These are phyloP conservation scores for Botryotinia calthae DNA, from an alignment of 2,329 filamentous ascomycete genomes.

Conservation along the genomic window DNA sequence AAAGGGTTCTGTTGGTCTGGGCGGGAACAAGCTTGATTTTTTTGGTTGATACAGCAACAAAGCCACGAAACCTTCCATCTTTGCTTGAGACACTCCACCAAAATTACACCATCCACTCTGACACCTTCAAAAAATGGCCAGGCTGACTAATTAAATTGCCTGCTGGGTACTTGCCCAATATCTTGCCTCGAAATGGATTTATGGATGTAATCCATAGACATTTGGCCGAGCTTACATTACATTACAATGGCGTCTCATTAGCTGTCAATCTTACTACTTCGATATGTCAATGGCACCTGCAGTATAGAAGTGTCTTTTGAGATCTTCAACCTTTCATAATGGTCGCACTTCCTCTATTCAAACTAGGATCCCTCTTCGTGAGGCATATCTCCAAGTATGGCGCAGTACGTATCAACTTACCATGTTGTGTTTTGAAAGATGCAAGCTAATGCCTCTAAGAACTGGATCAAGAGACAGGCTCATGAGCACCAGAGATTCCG, in stretches of 20 bases:
- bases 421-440: neutral
- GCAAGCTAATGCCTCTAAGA: constrained; percentile 44
- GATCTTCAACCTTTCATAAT: constrained; percentile 41
- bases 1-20: constrained; percentile 2
- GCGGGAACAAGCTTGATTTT: constrained; percentile 9
- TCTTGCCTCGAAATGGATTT: neutral
- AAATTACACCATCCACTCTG: constrained; percentile 1
- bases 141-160: neutral
- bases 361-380: constrained; percentile 62
- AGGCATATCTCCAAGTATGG: constrained; percentile 68
- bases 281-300: neutral
- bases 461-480: constrained; percentile 63
- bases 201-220: neutral
- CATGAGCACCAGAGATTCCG: constrained; percentile 64
- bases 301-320: neutral
- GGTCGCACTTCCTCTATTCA: constrained; percentile 66
- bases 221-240: neutral
- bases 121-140: neutral
- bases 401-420: constrained; percentile 50
- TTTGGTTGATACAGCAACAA: constrained; percentile 17
- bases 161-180: neutral
- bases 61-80: neutral
- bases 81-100: neutral
- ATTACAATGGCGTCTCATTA: neutral
- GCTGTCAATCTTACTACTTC: neutral